These are phyloP conservation scores for Mycena metata DNA, from an alignment of 768 basidiomycete species.

Conservation along the genomic window DNA sequence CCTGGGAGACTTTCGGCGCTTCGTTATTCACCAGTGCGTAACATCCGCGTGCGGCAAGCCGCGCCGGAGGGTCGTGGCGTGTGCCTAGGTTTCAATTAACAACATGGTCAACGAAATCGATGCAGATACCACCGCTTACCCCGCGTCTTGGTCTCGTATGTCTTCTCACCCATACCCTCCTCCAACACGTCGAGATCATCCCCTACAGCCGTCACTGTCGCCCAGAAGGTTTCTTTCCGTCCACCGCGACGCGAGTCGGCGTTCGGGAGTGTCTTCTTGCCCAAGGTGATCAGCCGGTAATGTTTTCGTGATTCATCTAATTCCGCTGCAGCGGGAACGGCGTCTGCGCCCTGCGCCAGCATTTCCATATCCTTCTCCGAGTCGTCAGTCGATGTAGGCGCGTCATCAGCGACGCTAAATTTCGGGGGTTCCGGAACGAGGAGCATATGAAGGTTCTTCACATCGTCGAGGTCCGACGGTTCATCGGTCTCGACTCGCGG, in stretches of 20 bases:
- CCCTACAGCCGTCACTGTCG: conserved; percentile 62
- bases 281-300: no score
- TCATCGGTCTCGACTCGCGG: conserved; percentile 68
- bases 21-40: conserved; percentile 71
- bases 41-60: conserved; percentile 69
- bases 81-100: conserved; percentile 47
- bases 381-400: conserved; percentile 43
- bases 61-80: conserved; percentile 64
- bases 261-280: conserved; percentile 65
- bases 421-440: conserved; percentile 68
- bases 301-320: no score
- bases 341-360: conserved; percentile 61
- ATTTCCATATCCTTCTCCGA: conserved; percentile 56
- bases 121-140: conserved; percentile 50
- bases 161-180: conserved; percentile 62
- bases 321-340: no score
- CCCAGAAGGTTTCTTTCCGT: conserved; percentile 68
- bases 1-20: no score
- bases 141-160: conserved; percentile 74
- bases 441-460: conserved; percentile 70
- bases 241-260: conserved; percentile 52
- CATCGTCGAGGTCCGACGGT: conserved; percentile 68
- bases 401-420: conserved; percentile 50
- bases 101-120: not conserved
- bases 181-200: conserved; percentile 64